Evolutionary conservation across 352 stramenopile species (phyloP).

Genomic region (Thalassiosira exigua): DNA sequence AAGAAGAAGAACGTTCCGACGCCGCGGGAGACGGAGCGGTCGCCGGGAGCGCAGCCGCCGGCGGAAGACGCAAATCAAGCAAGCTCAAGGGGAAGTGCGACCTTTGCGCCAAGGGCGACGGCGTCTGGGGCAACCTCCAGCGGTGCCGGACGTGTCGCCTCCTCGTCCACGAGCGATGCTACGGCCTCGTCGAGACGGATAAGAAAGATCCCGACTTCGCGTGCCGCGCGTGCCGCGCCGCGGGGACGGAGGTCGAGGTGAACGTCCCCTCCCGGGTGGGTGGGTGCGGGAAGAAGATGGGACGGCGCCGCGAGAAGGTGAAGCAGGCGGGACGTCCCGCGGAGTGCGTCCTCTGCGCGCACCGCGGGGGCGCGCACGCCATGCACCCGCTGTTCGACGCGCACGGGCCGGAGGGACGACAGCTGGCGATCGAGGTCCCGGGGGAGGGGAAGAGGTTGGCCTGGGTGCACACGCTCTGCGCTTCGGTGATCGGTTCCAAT

Average conservation of each 20-base stretch:
- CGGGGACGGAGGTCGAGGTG: slow-evolving; percentile 38
- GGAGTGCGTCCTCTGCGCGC: slow-evolving; percentile 34
- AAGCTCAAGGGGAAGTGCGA: slow-evolving; percentile 60
- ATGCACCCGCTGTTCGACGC: slow-evolving; percentile 48
- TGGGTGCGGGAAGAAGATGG: slow-evolving; percentile 17
- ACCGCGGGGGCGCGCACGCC: slow-evolving; percentile 32
- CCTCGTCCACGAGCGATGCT: slow-evolving; percentile 59
- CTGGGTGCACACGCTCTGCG: slow-evolving; percentile 64
- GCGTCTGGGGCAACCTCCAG: slow-evolving; percentile 55
- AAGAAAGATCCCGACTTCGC: slow-evolving; percentile 51
- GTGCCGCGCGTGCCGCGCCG: slow-evolving; percentile 47
- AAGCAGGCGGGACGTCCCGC: slow-evolving; percentile 17
- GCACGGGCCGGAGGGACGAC: slow-evolving; percentile 30
- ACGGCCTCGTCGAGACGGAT: slow-evolving; percentile 33
- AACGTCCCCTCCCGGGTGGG: slow-evolving; percentile 48
- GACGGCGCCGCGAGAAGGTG: slow-evolving; percentile 13
- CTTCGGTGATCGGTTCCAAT: slow-evolving; percentile 42
- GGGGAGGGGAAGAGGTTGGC: slow-evolving; percentile 34
- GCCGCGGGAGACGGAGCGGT: slow-evolving; percentile 27
- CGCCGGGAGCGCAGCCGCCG: too few relatives aligned
- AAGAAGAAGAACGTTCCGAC: slow-evolving; percentile 2
- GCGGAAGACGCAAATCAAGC: too few relatives aligned
- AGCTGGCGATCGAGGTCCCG: slow-evolving; percentile 6
- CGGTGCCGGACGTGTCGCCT: slow-evolving; percentile 42
- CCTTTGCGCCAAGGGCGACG: slow-evolving; percentile 51